Conservation (phyloP, 2,329 filamentous ascomycete species). For the Epicoccum sorghinum region DNA sequence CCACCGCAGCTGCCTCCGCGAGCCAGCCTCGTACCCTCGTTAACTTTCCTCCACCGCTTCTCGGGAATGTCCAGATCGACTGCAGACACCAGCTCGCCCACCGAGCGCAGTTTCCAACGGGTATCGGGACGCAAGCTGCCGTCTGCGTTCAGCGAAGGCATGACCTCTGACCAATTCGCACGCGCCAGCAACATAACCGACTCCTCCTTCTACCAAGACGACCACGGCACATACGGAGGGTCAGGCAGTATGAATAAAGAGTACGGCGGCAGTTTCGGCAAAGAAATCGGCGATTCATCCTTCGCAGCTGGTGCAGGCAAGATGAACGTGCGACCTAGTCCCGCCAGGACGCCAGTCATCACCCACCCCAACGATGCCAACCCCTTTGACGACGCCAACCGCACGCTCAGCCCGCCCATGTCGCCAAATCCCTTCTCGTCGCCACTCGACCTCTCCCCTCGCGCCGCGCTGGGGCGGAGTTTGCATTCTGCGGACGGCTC, state of each 20-base stretch:
- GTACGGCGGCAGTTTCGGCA: constrained; percentile 33
- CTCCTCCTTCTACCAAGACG: constrained; percentile 54
- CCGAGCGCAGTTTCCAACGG: constrained; percentile 54
- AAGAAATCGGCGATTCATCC: constrained; percentile 35
- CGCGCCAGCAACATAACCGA: constrained; percentile 42
- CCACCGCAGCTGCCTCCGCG: constrained; percentile 39
- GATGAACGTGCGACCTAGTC: constrained; percentile 57
- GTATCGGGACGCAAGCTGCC: constrained; percentile 57
- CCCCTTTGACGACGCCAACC: constrained; percentile 32
- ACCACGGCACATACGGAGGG: constrained; percentile 50
- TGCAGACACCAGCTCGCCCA: constrained; percentile 45
- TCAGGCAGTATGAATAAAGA: constrained; percentile 31
- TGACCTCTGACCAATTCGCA: constrained; percentile 49
- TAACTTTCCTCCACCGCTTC: constrained; percentile 44
- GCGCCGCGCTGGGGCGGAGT: constrained; percentile 49
- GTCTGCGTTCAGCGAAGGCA: constrained; percentile 56
- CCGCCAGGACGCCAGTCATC: constrained; percentile 66
- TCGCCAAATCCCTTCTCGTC: constrained; percentile 45
- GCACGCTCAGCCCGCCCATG: constrained; percentile 46
- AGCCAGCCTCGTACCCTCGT: constrained; percentile 48
- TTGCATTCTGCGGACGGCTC: constrained; percentile 55
- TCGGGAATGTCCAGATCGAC: constrained; percentile 48
- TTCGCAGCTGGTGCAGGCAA: constrained; percentile 28
- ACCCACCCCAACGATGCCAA: constrained; percentile 50
- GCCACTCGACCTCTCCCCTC: constrained; percentile 38